Base-by-base conservation (phyloP, 306 rosid genomes). In the Gleditsia sinensis region DNA sequence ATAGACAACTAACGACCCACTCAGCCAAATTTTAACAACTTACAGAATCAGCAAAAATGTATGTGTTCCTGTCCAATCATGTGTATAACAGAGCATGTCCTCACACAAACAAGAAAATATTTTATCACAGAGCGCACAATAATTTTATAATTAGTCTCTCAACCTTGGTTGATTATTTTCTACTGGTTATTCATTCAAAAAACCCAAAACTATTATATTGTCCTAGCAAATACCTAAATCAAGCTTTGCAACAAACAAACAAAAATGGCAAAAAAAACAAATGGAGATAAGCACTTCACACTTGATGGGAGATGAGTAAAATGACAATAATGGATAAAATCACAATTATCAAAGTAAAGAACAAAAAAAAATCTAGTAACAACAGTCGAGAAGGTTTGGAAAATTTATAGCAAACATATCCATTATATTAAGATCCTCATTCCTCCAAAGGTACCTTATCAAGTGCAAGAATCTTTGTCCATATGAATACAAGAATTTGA, bases 401-500 rank as follows among this genome's bases (percentile, higher is more conserved):
- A 16, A 17, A 67, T 67, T 28, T 16, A n/a, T 67, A 4, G 72
- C 30, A 66, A 67, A 23, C 3, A 30, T 10, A 46, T 48, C 19
- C 23, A 20, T 30, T 32, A 57, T 33, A 25, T 16, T 61, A 67
- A 76, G 27, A 30, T 75, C 54, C 67, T 77, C 16, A 24, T 25
- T 75, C 54, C 67, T 77, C 16, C 25, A 66, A 50, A 53, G 30
- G 43, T 80, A 95, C 99, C 98, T 95, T 95, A 72, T 95, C 99
- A 68, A 92, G 98, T 25, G 99, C 99, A 74, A 95, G 90, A 85
- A 95, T 90, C 84, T 95, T 95, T 9, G 99, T 95, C 99, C 99
- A 95, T 48, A 95, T 95, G 80, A 95, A 95, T 39, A 95, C 99
- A 78, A 95, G 98, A 84, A 95, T 92, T 76, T 92, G 98, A 14